These are phyloP conservation scores for Streptanthus diversifolius DNA, from an alignment of 345 rosid genomes.

Conservation along the genomic window DNA sequence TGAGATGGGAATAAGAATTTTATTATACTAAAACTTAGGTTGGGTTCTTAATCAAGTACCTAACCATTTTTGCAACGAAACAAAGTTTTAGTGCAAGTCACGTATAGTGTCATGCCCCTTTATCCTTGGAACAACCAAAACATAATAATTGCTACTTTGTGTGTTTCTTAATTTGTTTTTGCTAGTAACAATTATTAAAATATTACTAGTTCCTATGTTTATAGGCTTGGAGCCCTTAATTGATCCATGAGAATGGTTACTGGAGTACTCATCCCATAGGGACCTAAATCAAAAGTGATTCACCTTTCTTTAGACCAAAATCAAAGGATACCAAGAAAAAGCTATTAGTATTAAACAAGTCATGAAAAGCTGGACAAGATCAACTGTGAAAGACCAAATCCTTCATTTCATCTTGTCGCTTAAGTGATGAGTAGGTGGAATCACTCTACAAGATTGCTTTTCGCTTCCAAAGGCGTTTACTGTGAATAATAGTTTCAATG, in stretches of 20 bases:
- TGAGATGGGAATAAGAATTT: neutral
- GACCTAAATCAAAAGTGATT: neutral
- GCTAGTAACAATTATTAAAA: neutral
- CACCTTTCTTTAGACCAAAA: conserved; percentile 10
- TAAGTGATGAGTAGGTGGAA: no score
- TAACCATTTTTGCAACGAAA: conserved; percentile 22
- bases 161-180: conserved; percentile 9
- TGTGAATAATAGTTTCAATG: no score
- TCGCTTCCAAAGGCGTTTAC: no score
- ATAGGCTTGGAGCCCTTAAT: neutral
- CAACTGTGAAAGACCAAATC: neutral
- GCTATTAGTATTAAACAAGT: neutral
- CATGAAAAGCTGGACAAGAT: neutral
- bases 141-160: conserved; percentile 11
- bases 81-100: conserved; percentile 35
- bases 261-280: neutral
- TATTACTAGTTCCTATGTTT: neutral
- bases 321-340: neutral
- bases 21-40: conserved; percentile 19
- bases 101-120: conserved; percentile 18
- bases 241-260: conserved; percentile 17
- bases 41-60: conserved; percentile 30
- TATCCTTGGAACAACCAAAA: conserved; percentile 29
- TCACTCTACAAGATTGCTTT: no score
- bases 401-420: no score